These are phyloP conservation scores for Neoscytalidium dimidiatum DNA, from an alignment of 2,329 filamentous ascomycete genomes.

Conservation along the genomic window DNA sequence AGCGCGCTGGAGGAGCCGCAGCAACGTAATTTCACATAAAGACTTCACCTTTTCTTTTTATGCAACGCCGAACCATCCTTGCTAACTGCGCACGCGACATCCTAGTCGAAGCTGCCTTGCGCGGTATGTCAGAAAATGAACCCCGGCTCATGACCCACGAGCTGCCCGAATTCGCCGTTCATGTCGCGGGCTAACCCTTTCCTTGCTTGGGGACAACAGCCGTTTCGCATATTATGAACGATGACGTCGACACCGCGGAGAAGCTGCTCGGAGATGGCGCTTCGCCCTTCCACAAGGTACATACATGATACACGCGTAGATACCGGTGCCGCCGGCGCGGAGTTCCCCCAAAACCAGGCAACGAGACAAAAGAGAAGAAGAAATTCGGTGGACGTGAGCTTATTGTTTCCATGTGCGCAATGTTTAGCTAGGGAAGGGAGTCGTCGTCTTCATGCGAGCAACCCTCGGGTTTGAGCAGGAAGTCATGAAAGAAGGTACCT, in stretches of 20 bases:
- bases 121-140: constrained; percentile 34
- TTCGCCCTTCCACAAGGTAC: constrained; percentile 82
- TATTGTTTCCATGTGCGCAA: background rate
- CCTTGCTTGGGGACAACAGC: constrained; percentile 44
- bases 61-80: background rate
- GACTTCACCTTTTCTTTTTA: background rate
- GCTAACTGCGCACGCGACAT: constrained; percentile 25
- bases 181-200: background rate
- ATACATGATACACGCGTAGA: background rate
- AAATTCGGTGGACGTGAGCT: background rate
- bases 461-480: constrained; percentile 91
- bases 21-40: constrained; percentile 47
- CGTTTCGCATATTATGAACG: constrained; percentile 76
- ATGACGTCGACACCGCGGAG: constrained; percentile 86
- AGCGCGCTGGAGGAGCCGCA: constrained; percentile 60
- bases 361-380: background rate
- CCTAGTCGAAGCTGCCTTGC: constrained; percentile 50
- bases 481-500: constrained; percentile 72
- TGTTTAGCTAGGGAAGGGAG: constrained; percentile 70
- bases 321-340: background rate
- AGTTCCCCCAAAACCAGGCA: background rate
- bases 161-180: background rate
- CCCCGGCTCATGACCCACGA: background rate
- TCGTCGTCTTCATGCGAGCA: constrained; percentile 82
- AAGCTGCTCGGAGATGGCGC: constrained; percentile 67